Conservation (phyloP, 139 green algal genomes). For the Astrephomene gubernaculifera region DNA sequence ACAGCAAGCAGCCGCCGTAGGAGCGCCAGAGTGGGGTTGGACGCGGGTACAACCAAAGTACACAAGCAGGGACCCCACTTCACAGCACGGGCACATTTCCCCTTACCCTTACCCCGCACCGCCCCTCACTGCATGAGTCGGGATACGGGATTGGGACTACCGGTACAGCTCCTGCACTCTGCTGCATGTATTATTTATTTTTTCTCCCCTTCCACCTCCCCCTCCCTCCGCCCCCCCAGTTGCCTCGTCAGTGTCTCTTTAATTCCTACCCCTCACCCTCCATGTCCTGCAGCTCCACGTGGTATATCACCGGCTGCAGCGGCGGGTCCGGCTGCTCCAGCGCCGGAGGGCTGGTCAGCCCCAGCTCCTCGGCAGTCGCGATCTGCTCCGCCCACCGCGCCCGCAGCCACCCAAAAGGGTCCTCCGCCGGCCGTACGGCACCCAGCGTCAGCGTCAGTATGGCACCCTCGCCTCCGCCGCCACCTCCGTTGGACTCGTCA, state of each 20-base stretch:
- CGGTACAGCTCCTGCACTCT: no score
- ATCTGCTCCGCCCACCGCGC: constrained; percentile 32
- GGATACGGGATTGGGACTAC: no score
- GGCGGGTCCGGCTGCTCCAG: constrained; percentile 28
- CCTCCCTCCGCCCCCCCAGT: background rate
- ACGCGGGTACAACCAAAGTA: no score
- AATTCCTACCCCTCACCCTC: constrained; percentile 16
- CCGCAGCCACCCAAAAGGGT: constrained; percentile 12
- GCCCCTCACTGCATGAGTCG: no score
- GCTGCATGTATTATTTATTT: no score
- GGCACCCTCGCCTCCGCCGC: background rate
- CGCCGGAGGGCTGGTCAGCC: background rate
- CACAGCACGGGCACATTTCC: no score
- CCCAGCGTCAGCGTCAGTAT: constrained; percentile 3
- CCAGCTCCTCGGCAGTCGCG: background rate
- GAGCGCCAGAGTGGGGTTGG: no score
- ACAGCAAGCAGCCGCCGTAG: no score
- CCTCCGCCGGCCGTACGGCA: background rate
- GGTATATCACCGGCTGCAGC: constrained; percentile 31
- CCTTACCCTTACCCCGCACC: no score
- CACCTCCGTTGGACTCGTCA: background rate
- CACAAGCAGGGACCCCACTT: no score
- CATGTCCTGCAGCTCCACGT: constrained; percentile 26
- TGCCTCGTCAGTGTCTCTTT: background rate
- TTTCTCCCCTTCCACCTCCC: background rate